phyloP scores from a whole-genome alignment of 1,284 basidiomycete species.

The Phaffia rhodozyma region DNA sequence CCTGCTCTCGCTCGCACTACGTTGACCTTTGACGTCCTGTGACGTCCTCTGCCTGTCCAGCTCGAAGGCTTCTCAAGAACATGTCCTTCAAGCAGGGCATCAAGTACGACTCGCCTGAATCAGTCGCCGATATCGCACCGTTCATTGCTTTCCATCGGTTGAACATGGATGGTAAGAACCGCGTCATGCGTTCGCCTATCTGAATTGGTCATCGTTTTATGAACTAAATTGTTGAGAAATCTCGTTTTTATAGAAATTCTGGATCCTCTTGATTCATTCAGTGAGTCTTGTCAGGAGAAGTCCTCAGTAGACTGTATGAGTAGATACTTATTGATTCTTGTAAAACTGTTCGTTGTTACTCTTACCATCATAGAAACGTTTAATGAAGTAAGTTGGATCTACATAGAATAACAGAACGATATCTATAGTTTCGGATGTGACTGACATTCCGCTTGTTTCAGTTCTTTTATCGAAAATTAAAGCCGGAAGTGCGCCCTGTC shows the following conservation, averaged over 20 bases:
- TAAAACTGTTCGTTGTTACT: slow-evolving; percentile 13
- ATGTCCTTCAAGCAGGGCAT: slow-evolving; percentile 86
- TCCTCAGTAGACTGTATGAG: background rate
- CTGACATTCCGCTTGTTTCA: slow-evolving; percentile 21
- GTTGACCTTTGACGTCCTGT: background rate
- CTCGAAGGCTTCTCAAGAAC: slow-evolving; percentile 68
- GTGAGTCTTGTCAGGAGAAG: slow-evolving; percentile 37
- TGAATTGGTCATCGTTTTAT: background rate
- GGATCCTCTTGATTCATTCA: slow-evolving; percentile 72
- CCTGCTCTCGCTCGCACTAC: background rate
- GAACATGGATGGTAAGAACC: slow-evolving; percentile 41
- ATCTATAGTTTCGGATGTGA: background rate
- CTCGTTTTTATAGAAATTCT: slow-evolving; percentile 45
- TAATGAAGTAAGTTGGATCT: slow-evolving; percentile 44
- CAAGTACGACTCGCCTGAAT: slow-evolving; percentile 81
- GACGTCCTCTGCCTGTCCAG: slow-evolving; percentile 32
- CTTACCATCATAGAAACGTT: slow-evolving; percentile 53
- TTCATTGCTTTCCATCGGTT: slow-evolving; percentile 89
- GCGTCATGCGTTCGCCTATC: background rate
- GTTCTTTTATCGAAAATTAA: slow-evolving; percentile 80
- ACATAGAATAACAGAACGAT: background rate
- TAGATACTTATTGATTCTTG: background rate
- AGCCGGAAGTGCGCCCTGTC: slow-evolving; percentile 64
- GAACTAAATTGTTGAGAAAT: background rate
- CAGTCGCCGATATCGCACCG: slow-evolving; percentile 64